A percentile compares a stretch with the other conserved stretches of the same genome.
Evolutionary conservation across 2,329 filamentous ascomycete species (phyloP).

Genomic region (Exophiala spinifera): DNA sequence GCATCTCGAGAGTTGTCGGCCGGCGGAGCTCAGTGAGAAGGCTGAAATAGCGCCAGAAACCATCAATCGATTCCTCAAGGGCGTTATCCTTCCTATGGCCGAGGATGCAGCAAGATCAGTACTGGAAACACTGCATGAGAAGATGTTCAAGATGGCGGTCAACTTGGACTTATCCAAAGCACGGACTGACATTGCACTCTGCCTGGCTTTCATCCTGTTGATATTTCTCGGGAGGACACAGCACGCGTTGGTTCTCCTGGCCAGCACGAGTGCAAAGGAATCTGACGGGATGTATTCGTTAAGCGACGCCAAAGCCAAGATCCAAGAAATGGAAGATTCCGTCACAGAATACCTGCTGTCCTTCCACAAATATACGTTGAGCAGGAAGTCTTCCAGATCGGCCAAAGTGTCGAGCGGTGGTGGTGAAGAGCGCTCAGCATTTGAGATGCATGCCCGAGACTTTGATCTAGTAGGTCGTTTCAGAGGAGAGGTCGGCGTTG

Average conservation of each 20-base stretch:
- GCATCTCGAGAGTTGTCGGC: conserved; percentile 8
- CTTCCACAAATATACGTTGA: conserved; percentile 25
- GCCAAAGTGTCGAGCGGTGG: background rate
- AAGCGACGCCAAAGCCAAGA: conserved; percentile 8
- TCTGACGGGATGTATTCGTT: conserved; percentile 1
- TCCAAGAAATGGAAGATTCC: conserved; percentile 20
- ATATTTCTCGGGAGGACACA: conserved; percentile 21
- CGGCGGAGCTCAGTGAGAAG: background rate
- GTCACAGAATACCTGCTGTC: conserved; percentile 18
- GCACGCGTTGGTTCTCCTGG: conserved; percentile 9
- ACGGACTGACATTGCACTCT: conserved; percentile 18
- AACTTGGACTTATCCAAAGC: conserved; percentile 9
- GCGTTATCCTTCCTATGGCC: conserved; percentile 15
- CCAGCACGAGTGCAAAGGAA: conserved; percentile 5
- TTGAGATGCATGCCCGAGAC: conserved; percentile 15
- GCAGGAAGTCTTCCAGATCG: conserved; percentile 4
- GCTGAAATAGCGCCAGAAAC: conserved; percentile 19
- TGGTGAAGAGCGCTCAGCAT: conserved; percentile 2
- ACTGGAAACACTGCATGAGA: conserved; percentile 19
- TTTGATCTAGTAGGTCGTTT: conserved; percentile 12
- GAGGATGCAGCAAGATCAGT: conserved; percentile 12
- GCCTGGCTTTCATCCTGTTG: conserved; percentile 20
- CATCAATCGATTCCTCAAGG: conserved; percentile 25
- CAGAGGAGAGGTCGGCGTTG: conserved; percentile 4
- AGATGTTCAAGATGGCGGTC: conserved; percentile 22